These are phyloP conservation scores for Talaromyces sp. DNA, from an alignment of 2,329 filamentous ascomycete genomes.

Conservation along the genomic window DNA sequence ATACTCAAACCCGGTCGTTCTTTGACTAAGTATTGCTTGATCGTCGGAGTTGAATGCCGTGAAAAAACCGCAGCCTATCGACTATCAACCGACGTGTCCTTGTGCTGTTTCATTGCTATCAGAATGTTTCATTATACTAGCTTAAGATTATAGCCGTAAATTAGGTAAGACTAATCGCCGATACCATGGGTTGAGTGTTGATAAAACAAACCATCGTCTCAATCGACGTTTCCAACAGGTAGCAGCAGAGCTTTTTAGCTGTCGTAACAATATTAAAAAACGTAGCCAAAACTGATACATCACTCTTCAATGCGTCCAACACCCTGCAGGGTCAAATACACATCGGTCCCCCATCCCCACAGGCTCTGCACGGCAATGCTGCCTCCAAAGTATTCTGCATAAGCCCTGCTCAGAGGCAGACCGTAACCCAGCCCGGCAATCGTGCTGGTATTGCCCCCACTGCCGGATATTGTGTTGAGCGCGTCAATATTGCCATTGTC, in stretches of 20 bases:
- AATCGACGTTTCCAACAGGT: too few species aligned
- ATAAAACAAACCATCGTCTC: too few species aligned
- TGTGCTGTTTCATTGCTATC: background rate
- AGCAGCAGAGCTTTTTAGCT: background rate
- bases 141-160: background rate
- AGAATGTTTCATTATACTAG: background rate
- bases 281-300: background rate
- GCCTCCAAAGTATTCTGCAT: conserved; percentile 96
- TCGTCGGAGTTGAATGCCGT: background rate
- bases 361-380: conserved; percentile 92
- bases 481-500: conserved; percentile 58
- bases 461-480: conserved; percentile 67
- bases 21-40: background rate
- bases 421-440: conserved; percentile 94
- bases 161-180: background rate
- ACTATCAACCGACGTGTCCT: too few species aligned
- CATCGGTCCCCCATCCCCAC: conserved; percentile 81
- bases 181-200: too few species aligned
- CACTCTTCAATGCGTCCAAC: conserved; percentile 46
- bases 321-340: conserved; percentile 57
- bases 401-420: conserved; percentile 80
- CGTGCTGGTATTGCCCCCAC: conserved; percentile 62
- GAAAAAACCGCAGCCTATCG: background rate
- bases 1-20: background rate
- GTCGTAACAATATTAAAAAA: background rate